phyloP scores from a whole-genome alignment of 169 alveolate genomes.

The Besnoitia besnoiti region DNA sequence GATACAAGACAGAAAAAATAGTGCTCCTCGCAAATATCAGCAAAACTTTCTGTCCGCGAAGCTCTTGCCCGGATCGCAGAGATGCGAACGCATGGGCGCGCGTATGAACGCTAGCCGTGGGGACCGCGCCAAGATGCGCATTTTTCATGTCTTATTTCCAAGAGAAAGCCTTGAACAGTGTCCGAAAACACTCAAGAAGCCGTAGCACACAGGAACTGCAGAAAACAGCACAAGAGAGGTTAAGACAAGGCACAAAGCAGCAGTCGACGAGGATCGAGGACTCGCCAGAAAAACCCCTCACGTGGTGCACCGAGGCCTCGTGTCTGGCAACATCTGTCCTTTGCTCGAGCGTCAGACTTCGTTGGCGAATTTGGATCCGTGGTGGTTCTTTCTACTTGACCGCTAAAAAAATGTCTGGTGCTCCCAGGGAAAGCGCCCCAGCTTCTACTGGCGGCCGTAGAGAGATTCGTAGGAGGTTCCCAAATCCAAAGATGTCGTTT shows the following conservation, averaged over 20 bases:
- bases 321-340: neutral
- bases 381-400: too few species aligned
- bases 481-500: too few species aligned
- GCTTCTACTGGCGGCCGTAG: neutral
- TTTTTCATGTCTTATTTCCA: neutral
- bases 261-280: neutral
- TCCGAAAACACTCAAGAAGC: neutral
- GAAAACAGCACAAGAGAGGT: neutral
- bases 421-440: neutral
- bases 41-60: too few species aligned
- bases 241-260: neutral
- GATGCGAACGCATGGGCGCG: neutral
- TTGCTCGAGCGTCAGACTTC: neutral
- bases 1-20: too few species aligned
- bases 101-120: neutral
- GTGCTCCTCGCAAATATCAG: too few species aligned
- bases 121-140: neutral
- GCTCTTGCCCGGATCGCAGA: too few species aligned
- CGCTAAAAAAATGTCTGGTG: neutral
- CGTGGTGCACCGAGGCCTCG: neutral
- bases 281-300: neutral
- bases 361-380: too few species aligned
- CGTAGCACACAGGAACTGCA: neutral
- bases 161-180: neutral
- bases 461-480: neutral